phyloP scores from a whole-genome alignment of 768 basidiomycete species.

The Scleroderma bovista region DNA sequence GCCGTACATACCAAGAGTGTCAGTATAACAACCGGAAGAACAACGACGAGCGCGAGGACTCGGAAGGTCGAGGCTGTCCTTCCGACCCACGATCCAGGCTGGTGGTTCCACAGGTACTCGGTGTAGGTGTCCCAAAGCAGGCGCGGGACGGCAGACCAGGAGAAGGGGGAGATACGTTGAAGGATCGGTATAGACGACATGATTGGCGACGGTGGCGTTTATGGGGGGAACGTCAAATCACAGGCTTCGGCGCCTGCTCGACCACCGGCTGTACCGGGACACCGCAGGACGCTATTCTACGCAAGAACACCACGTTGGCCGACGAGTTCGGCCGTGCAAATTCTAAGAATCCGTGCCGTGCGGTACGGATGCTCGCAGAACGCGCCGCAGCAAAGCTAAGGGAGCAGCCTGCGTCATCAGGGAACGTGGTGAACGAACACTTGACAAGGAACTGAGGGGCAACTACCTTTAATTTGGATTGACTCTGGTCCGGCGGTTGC shows the following conservation, averaged over 20 bases:
- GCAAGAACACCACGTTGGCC: neutral
- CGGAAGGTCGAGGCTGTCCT: slow-evolving; percentile 59
- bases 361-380: neutral
- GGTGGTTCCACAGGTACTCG: slow-evolving; percentile 58
- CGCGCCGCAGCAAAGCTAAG: too few relatives aligned
- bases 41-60: slow-evolving; percentile 50
- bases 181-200: slow-evolving; percentile 1
- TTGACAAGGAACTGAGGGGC: too few relatives aligned
- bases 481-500: too few relatives aligned
- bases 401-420: too few relatives aligned
- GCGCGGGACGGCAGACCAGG: slow-evolving; percentile 31
- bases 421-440: too few relatives aligned
- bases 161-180: slow-evolving; percentile 10
- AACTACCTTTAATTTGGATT: too few relatives aligned
- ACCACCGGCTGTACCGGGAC: too few relatives aligned
- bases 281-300: too few relatives aligned
- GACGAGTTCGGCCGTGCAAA: neutral
- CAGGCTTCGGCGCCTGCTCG: too few relatives aligned
- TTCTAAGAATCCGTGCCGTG: neutral
- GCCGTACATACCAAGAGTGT: slow-evolving; percentile 55
- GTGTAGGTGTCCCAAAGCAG: slow-evolving; percentile 57
- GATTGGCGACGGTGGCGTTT: neutral
- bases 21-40: slow-evolving; percentile 49
- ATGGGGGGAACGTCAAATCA: too few relatives aligned
- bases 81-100: slow-evolving; percentile 61